Base-by-base conservation (phyloP, 2,329 filamentous ascomycete genomes). In the Colletotrichum agaves region DNA sequence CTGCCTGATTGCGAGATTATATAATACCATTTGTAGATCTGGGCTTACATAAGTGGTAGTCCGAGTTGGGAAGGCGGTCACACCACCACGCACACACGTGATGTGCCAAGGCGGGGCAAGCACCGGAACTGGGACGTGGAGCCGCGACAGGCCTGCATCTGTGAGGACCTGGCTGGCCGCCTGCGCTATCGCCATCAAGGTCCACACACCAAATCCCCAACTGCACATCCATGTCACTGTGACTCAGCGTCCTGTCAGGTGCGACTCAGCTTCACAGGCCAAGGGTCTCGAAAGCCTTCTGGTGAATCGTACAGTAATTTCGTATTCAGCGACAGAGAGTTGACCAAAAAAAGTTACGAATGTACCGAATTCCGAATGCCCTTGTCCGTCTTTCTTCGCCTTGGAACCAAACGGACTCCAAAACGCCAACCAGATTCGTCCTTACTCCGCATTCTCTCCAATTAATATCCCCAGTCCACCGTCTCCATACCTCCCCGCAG, bases 371-470 rank as follows among this genome's bases (percentile, higher is more conserved):
- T n/a, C 43, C 41, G 27, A 59, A 59, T n/a, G 19, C 46, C 37
- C 15, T 33, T 10, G 35, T 43, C n/a, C 33, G 13, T 12, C 23
- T 27, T 27, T 7, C 6, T 27, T 27, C 6, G 27, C 27, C 27
- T 7, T 27, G 27, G 6, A 35, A 37, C 27, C 21, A 37, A 27
- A 63, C 44, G 46, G 21, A 37, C 35, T 37, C 35, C 35, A 37
- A 57, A 59, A 64, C 61, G 61, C 46, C 60, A n/a, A 39, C 46
- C 61, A 47, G 39, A 64, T 53, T 12, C 23, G 15, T 41, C 35
- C 6, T 17, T 59, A n/a, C 60, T 64, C 53, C 46, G 60, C 39
- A 21, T 37, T 35, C 33, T 39, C 61, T 55, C 46, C 53, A 55
- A 23, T 41, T 53, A 49, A 49, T 43, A 33, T 57, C 6, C 56